phyloP scores from a whole-genome alignment of 371 early-diverging fungal species.

The Capniomyces stellatus region DNA sequence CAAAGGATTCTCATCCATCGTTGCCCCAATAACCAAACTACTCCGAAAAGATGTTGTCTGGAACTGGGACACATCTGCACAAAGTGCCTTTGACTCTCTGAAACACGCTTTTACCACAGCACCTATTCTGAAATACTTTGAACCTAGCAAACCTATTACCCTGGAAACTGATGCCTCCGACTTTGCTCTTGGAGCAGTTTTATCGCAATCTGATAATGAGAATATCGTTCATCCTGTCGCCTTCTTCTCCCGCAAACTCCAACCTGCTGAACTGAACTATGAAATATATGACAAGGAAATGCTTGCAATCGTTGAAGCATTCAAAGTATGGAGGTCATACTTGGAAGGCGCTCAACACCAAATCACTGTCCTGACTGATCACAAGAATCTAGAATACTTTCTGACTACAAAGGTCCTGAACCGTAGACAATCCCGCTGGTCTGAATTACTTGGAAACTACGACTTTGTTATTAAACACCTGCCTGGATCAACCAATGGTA shows the following conservation, averaged over 20 bases:
- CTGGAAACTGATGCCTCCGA: slow-evolving; percentile 34
- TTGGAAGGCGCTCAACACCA: slow-evolving; percentile 14
- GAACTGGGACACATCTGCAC: slow-evolving; percentile 13
- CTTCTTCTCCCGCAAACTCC: slow-evolving; percentile 20
- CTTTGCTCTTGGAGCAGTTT: slow-evolving; percentile 26
- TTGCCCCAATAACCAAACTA: slow-evolving; percentile 23
- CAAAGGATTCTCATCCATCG: slow-evolving; percentile 19
- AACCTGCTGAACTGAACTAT: slow-evolving; percentile 23
- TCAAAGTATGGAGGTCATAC: slow-evolving; percentile 28
- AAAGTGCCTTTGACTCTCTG: slow-evolving; percentile 23
- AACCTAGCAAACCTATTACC: slow-evolving; percentile 12
- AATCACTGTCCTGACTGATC: slow-evolving; percentile 27
- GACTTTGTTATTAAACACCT: slow-evolving; percentile 20
- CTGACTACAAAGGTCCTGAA: background rate
- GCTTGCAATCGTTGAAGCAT: slow-evolving; percentile 23
- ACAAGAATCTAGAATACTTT: slow-evolving; percentile 28
- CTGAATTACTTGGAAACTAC: slow-evolving; percentile 17
- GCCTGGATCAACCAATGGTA: slow-evolving; percentile 21
- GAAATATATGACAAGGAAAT: slow-evolving; percentile 32
- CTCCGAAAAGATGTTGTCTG: slow-evolving; percentile 21
- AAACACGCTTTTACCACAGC: slow-evolving; percentile 20
- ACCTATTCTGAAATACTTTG: slow-evolving; percentile 16
- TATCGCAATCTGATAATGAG: slow-evolving; percentile 16
- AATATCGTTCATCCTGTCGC: slow-evolving; percentile 20
- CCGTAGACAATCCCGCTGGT: slow-evolving; percentile 1